These are phyloP conservation scores for Albugo laibachii DNA, from an alignment of 352 stramenopile genomes.

Conservation along the genomic window DNA sequence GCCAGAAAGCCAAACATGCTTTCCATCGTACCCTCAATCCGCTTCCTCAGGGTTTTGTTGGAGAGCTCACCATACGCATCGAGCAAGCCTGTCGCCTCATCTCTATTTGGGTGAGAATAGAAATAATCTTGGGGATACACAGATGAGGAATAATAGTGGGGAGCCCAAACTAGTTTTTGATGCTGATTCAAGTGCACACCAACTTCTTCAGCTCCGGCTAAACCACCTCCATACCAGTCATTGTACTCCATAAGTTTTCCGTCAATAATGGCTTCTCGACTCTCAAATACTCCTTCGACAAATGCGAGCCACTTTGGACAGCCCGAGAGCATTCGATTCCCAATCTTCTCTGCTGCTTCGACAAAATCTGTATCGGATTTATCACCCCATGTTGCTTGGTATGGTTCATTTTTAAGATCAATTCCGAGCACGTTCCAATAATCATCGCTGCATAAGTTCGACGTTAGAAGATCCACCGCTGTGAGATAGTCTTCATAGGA, in stretches of 20 bases:
- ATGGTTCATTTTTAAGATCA: conserved; percentile 44
- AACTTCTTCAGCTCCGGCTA: conserved; percentile 19
- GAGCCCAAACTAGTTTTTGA: conserved; percentile 59
- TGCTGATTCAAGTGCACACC: conserved; percentile 21
- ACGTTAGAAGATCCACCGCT: conserved; percentile 16
- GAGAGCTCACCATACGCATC: conserved; percentile 24
- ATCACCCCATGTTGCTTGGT: conserved; percentile 26
- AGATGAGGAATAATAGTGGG: conserved; percentile 50
- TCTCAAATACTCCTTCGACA: conserved; percentile 34
- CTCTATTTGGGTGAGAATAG: conserved; percentile 18
- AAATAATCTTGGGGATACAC: conserved; percentile 43
- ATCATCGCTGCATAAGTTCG: conserved; percentile 25
- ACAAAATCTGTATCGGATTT: conserved; percentile 21
- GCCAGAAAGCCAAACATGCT: conserved; percentile 49
- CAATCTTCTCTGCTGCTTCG: conserved; percentile 22
- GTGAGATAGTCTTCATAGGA: conserved; percentile 18
- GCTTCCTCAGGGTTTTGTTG: conserved; percentile 16
- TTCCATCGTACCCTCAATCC: conserved; percentile 27
- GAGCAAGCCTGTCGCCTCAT: conserved; percentile 8
- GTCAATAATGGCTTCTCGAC: conserved; percentile 24
- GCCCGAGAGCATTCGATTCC: conserved; percentile 34
- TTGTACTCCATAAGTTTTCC: conserved; percentile 28
- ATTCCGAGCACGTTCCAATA: conserved; percentile 68
- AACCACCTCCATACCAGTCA: conserved; percentile 38
- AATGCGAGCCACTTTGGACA: conserved; percentile 52